Evolutionary conservation across 2,329 filamentous ascomycete species (phyloP), one percentile per base, ranked within the genome.

Genomic region (Didymella lethalis): DNA sequence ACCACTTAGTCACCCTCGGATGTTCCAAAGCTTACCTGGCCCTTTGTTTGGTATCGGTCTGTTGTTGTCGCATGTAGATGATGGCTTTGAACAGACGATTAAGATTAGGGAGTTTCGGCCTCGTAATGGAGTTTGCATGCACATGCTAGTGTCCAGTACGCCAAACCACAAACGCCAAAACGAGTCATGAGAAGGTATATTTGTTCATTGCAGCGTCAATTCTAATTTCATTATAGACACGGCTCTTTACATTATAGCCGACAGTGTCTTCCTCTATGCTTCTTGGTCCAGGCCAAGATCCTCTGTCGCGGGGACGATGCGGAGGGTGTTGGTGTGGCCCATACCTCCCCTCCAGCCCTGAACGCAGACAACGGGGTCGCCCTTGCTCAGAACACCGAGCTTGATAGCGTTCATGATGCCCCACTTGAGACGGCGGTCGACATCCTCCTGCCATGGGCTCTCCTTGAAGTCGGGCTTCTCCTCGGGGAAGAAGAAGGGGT

Each of bases 361-460:
- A 38, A 96, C 91, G 68, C 93, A 92, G 62, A 95, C 86, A 55
- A 95, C 87, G 31, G 87, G 86, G 75, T 93, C 91, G 66, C 88
- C 90, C 75, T 87, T 82, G 75, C 82, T 84, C 63, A 96, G 82
- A 48, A 93, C 86, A 70, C 88, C 88, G 64, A 99, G 90, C 80
- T 90, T 88, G 74, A 97, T 87, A 70, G 92, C 95, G 77, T 93
- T 88, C 77, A 86, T 83, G 78, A 99, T 92, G 78, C 92, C 95
- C 93, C 94, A 99, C 86, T 94, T 97, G 80, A 99, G 92, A 77
- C 95, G 92, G 78, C 89, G 88, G 82, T 99, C 95, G 71, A 99
- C 95, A 81, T 99, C 94, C 84, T 98, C 93, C 84, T 99, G 95
- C 95, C 95, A 99, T 82, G 96, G 93, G 74, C 90, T 87, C 80